phyloP scores from a whole-genome alignment of 805 yeast species.

The Jamesozyma spencerorum region DNA sequence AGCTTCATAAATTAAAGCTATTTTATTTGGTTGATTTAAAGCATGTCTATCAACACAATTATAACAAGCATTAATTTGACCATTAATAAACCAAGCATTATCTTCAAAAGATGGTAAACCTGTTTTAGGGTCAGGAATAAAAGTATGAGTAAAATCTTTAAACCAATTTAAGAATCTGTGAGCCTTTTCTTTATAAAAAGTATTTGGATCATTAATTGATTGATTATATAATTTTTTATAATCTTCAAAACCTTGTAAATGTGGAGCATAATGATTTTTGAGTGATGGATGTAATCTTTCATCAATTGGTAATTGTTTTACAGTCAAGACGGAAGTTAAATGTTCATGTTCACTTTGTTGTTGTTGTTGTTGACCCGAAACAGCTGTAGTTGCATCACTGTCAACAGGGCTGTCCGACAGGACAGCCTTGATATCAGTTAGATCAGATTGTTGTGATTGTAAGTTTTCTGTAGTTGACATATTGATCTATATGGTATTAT shows the following conservation, averaged over 20 bases:
- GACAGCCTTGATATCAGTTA: too few relatives aligned
- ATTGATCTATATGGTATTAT: too few relatives aligned
- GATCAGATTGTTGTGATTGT: too few relatives aligned
- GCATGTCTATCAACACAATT: slow-evolving; percentile 83
- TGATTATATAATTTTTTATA: slow-evolving; percentile 61
- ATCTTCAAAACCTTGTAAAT: slow-evolving; percentile 38
- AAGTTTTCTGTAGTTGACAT: too few relatives aligned
- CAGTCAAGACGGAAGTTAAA: slow-evolving; percentile 18
- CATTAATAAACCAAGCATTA: slow-evolving; percentile 72
- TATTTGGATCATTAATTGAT: slow-evolving; percentile 71
- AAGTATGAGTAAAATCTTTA: slow-evolving; percentile 54
- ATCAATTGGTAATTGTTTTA: slow-evolving; percentile 16
- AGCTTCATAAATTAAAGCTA: slow-evolving; percentile 73
- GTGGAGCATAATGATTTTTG: slow-evolving; percentile 38
- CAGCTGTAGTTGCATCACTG: not conserved
- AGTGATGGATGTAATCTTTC: slow-evolving; percentile 15
- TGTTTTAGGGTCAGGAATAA: slow-evolving; percentile 28
- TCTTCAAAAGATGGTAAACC: slow-evolving; percentile 33
- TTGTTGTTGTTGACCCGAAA: not conserved
- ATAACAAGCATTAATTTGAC: slow-evolving; percentile 70
- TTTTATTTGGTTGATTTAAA: slow-evolving; percentile 54
- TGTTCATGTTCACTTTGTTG: slow-evolving; percentile 8
- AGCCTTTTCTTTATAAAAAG: slow-evolving; percentile 73
- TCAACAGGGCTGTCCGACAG: not conserved
- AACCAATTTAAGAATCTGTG: slow-evolving; percentile 70